Evolutionary conservation across 768 basidiomycete genomes (phyloP).

Genomic region (Hypsizygus marmoreus): DNA sequence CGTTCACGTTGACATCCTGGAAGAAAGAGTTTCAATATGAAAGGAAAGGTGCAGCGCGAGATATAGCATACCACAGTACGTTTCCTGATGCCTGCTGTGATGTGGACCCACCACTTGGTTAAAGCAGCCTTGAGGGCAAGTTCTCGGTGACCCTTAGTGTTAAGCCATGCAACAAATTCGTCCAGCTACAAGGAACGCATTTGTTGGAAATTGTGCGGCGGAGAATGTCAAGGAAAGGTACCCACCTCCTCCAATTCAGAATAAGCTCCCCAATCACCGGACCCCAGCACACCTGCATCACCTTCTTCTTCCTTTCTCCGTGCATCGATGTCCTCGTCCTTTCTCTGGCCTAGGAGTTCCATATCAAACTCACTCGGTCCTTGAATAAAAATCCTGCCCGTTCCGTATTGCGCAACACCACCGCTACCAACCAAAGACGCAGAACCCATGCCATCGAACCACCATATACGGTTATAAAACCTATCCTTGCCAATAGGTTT

Average conservation of each 20-base stretch:
- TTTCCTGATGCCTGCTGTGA: conserved; percentile 76
- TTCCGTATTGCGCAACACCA: conserved; percentile 80
- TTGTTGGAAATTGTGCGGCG: no score
- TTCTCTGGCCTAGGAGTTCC: conserved; percentile 65
- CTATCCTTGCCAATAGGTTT: conserved; percentile 90
- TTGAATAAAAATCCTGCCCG: conserved; percentile 90
- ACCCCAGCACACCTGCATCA: conserved; percentile 65
- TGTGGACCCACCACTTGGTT: conserved; percentile 83
- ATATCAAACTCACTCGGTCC: conserved; percentile 85
- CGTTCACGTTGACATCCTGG: conserved; percentile 70
- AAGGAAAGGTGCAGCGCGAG: background rate
- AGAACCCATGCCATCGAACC: conserved; percentile 96
- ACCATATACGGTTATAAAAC: conserved; percentile 96
- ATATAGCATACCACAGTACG: conserved; percentile 65
- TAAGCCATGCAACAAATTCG: conserved; percentile 85
- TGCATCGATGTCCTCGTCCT: conserved; percentile 56
- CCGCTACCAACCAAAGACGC: conserved; percentile 78
- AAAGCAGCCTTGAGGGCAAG: conserved; percentile 74
- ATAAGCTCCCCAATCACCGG: conserved; percentile 91
- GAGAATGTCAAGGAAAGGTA: conserved; percentile 10
- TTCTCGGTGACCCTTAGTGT: conserved; percentile 89
- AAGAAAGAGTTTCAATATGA: conserved; percentile 13
- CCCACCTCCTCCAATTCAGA: conserved; percentile 85
- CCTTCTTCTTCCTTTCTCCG: conserved; percentile 81
- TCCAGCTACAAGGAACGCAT: conserved; percentile 58